Evolutionary conservation across 2,329 filamentous ascomycete genomes (phyloP).

Genomic region (Colletotrichum echinochloae): DNA sequence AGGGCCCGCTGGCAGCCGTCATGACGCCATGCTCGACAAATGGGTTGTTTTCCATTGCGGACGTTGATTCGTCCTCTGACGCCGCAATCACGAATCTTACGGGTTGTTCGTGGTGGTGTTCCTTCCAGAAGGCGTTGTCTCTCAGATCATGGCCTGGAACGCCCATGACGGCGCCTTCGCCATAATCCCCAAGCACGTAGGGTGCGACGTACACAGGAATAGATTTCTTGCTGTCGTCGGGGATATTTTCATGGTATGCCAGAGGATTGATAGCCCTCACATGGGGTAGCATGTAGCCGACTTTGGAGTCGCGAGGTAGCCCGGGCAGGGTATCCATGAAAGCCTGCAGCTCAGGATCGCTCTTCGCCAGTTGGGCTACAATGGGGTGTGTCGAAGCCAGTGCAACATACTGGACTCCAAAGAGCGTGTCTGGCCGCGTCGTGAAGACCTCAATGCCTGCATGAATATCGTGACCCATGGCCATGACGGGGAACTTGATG

Average conservation of each 20-base stretch:
- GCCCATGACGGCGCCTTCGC: conserved; percentile 91
- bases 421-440: conserved; percentile 87
- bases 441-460: conserved; percentile 80
- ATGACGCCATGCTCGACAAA: conserved; percentile 76
- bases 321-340: conserved; percentile 75
- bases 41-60: conserved; percentile 61
- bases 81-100: conserved; percentile 73
- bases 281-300: conserved; percentile 75
- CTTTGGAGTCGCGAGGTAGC: conserved; percentile 67
- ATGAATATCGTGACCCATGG: conserved; percentile 54
- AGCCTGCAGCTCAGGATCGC: conserved; percentile 70
- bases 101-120: conserved; percentile 71
- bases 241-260: conserved; percentile 63
- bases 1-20: conserved; percentile 73
- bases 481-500: conserved; percentile 75
- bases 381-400: conserved; percentile 80
- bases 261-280: conserved; percentile 76
- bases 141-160: conserved; percentile 86
- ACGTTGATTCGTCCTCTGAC: conserved; percentile 61
- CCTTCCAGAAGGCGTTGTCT: conserved; percentile 84
- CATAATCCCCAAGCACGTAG: conserved; percentile 88
- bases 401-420: conserved; percentile 87
- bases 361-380: conserved; percentile 70
- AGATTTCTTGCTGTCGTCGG: conserved; percentile 64
- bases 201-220: conserved; percentile 85